phyloP scores from a whole-genome alignment of 1,139 yeast species.

The Williopsis jadinii region DNA sequence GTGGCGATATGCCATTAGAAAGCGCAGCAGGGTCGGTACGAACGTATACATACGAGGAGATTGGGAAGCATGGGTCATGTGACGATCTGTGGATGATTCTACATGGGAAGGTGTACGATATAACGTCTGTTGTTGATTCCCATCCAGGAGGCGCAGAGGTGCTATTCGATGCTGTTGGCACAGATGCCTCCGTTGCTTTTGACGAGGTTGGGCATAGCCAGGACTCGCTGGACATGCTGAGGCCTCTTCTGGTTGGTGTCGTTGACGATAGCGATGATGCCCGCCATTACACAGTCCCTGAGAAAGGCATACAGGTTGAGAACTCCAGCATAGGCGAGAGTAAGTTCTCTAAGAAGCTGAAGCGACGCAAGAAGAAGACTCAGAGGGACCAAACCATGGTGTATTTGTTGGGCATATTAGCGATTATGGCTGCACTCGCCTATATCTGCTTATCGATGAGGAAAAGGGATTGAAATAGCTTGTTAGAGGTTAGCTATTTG shows the following conservation, averaged over 20 bases:
- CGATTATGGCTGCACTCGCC: slow-evolving; percentile 8
- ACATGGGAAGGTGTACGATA: slow-evolving; percentile 55
- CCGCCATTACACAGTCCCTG: neutral
- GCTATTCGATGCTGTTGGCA: slow-evolving; percentile 58
- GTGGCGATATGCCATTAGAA: too few species aligned
- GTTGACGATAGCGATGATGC: slow-evolving; percentile 27
- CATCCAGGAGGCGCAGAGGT: slow-evolving; percentile 76
- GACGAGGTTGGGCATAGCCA: slow-evolving; percentile 33
- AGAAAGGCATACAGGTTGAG: slow-evolving; percentile 1
- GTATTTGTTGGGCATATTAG: slow-evolving; percentile 4
- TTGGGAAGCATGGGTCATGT: slow-evolving; percentile 37
- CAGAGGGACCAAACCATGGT: slow-evolving; percentile 4
- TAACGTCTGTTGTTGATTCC: slow-evolving; percentile 38
- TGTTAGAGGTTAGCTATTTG: too few species aligned
- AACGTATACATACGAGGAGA: slow-evolving; percentile 24
- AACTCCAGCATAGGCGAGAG: slow-evolving; percentile 16
- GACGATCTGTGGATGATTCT: slow-evolving; percentile 63
- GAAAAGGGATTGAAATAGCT: slow-evolving; percentile 8
- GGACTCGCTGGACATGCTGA: slow-evolving; percentile 44
- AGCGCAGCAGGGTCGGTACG: too few species aligned
- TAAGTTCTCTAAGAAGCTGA: slow-evolving; percentile 4
- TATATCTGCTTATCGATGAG: slow-evolving; percentile 9
- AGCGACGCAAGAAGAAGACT: slow-evolving; percentile 4
- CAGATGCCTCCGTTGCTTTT: slow-evolving; percentile 57
- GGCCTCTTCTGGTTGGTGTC: slow-evolving; percentile 62